Percentiles rank a stretch among this genome's conserved stretches.
phyloP scores from a whole-genome alignment of 129 eudicot species.

The Silybum marianum region DNA sequence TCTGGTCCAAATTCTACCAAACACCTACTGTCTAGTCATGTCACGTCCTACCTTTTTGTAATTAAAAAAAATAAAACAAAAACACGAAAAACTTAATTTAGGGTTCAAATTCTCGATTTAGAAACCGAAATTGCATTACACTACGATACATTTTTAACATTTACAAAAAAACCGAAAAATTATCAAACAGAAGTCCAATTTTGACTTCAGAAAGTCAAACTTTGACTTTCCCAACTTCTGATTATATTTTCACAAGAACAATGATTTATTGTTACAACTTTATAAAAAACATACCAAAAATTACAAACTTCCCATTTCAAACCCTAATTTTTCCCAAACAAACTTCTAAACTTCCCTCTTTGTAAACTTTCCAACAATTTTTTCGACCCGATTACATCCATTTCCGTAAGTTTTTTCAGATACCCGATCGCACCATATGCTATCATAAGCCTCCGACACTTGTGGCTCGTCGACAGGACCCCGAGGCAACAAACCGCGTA shows the following conservation, averaged over 20 bases:
- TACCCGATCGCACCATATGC: conserved; percentile 95
- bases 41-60: no score
- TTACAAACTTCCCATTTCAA: conserved; percentile 18
- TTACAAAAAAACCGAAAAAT: no score
- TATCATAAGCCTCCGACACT: conserved; percentile 83
- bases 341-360: conserved; percentile 67
- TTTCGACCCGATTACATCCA: conserved; percentile 83
- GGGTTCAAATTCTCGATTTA: no score
- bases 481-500: conserved; percentile 73
- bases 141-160: no score
- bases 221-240: neutral
- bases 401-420: conserved; percentile 73
- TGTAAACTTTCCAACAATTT: conserved; percentile 77
- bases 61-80: no score
- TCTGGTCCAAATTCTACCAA: no score
- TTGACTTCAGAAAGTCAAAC: neutral
- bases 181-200: neutral
- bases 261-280: conserved; percentile 2
- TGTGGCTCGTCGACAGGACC: conserved; percentile 60
- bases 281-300: conserved; percentile 6
- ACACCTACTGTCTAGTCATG: no score
- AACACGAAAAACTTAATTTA: no score
- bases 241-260: neutral
- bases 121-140: no score
- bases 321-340: conserved; percentile 61